Percentiles rank a stretch among this genome's conserved stretches.
These are phyloP conservation scores for Achaetomium macrosporum DNA, from an alignment of 2,329 filamentous ascomycete genomes.

Conservation along the genomic window DNA sequence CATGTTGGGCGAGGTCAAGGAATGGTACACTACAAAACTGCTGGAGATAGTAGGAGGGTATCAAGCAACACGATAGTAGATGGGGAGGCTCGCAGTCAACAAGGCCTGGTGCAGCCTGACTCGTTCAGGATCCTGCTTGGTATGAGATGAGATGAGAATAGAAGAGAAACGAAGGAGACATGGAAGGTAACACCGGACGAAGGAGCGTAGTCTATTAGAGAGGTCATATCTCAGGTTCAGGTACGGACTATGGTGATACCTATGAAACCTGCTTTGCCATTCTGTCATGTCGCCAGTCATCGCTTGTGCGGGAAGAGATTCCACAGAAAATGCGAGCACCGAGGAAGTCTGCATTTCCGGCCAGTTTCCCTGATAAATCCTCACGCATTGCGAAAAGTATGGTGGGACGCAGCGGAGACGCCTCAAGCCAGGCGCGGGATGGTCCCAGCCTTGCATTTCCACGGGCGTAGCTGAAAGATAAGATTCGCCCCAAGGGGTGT, in stretches of 20 bases:
- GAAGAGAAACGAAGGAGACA: background rate
- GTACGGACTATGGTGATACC: too few relatives aligned
- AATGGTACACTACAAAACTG: background rate
- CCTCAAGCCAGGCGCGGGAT: constrained; percentile 9
- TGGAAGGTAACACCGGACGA: background rate
- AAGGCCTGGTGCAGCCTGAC: too few relatives aligned
- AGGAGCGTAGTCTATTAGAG: background rate
- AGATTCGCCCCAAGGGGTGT: background rate
- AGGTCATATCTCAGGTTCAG: too few relatives aligned
- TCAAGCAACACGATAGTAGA: background rate
- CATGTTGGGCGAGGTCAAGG: constrained; percentile 15
- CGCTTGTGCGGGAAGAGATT: background rate
- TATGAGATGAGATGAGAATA: background rate
- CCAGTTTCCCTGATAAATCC: background rate
- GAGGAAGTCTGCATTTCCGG: background rate
- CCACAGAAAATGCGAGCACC: background rate
- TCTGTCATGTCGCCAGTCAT: background rate
- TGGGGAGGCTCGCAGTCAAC: background rate
- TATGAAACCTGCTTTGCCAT: too few relatives aligned
- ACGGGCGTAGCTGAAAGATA: constrained; percentile 4
- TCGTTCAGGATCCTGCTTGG: too few relatives aligned
- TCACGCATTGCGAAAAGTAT: too few relatives aligned
- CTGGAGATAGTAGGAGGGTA: background rate
- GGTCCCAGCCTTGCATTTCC: constrained; percentile 9
- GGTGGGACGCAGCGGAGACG: constrained; percentile 1